Conservation (phyloP, 441 rosid species). For the Dalechampia spathulata region DNA sequence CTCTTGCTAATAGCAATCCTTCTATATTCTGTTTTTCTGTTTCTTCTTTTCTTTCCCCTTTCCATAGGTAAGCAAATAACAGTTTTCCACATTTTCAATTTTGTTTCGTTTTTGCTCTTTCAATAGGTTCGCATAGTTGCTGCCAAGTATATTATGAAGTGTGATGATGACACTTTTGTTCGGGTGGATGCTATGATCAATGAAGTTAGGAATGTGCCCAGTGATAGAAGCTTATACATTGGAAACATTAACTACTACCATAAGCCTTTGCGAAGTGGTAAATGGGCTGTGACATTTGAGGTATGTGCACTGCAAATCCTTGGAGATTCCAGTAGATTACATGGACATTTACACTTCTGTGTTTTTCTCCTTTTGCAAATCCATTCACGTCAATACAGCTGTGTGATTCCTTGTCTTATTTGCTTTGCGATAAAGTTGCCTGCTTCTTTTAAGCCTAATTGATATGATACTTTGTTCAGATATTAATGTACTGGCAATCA, state of each 20-base stretch:
- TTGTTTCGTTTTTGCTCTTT: slow-evolving; percentile 4
- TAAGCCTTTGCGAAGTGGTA: slow-evolving; percentile 72
- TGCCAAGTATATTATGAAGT: slow-evolving; percentile 76
- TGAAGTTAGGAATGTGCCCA: slow-evolving; percentile 49
- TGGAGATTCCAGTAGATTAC: background rate
- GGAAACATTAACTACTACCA: slow-evolving; percentile 83
- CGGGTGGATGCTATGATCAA: slow-evolving; percentile 54
- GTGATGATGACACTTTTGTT: slow-evolving; percentile 88
- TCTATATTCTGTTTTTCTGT: slow-evolving; percentile 3
- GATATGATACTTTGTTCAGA: background rate
- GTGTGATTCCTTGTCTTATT: background rate
- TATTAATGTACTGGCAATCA: background rate
- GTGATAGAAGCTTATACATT: slow-evolving; percentile 52
- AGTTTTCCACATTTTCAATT: too few species aligned
- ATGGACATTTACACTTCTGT: background rate
- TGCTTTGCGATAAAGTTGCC: background rate
- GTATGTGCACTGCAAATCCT: slow-evolving; percentile 25
- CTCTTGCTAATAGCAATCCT: slow-evolving; percentile 1
- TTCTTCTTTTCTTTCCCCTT: background rate
- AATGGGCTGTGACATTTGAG: slow-evolving; percentile 93
- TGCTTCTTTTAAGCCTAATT: background rate
- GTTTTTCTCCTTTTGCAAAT: too few species aligned
- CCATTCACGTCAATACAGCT: too few species aligned
- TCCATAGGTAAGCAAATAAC: too few species aligned
- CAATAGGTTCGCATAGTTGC: slow-evolving; percentile 44